A percentile compares a stretch with the other conserved stretches of the same genome.
Conservation (phyloP, 2,329 filamentous ascomycete genomes). For the Alternaria postmessia region DNA sequence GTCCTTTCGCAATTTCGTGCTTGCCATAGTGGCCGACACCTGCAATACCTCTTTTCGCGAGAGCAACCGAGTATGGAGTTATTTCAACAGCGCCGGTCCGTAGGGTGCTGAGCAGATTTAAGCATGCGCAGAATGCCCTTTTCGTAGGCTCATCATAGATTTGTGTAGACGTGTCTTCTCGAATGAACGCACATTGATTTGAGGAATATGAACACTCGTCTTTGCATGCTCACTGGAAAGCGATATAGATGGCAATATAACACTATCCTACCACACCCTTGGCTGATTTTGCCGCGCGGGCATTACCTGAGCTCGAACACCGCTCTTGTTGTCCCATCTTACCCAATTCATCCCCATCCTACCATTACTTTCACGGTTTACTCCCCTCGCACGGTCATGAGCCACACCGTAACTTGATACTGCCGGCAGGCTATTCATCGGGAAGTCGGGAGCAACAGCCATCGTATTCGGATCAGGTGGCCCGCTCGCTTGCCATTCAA, state of each 20-base stretch:
- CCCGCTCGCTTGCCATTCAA: constrained; percentile 28
- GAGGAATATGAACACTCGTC: not conserved
- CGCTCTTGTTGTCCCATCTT: not conserved
- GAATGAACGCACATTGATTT: not conserved
- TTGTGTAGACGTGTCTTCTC: not conserved
- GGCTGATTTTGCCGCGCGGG: not conserved
- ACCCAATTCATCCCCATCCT: not conserved
- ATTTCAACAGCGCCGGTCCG: not conserved
- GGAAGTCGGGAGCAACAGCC: constrained; percentile 6
- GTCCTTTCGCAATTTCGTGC: not conserved
- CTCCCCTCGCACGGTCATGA: not conserved
- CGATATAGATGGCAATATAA: not conserved
- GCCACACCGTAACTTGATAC: not conserved
- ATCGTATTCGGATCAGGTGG: constrained; percentile 10
- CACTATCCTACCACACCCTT: not conserved
- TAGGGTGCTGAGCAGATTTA: not conserved
- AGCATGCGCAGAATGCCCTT: not conserved
- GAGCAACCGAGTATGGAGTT: no score
- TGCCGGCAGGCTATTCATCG: constrained; percentile 11
- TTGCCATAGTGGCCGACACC: not conserved
- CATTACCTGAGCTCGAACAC: not conserved
- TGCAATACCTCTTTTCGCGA: not conserved
- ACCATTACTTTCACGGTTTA: not conserved
- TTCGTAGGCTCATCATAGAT: not conserved
- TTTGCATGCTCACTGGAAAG: not conserved